phyloP scores from a whole-genome alignment of 2,329 filamentous ascomycete genomes.

The Lasiodiplodia citricola region DNA sequence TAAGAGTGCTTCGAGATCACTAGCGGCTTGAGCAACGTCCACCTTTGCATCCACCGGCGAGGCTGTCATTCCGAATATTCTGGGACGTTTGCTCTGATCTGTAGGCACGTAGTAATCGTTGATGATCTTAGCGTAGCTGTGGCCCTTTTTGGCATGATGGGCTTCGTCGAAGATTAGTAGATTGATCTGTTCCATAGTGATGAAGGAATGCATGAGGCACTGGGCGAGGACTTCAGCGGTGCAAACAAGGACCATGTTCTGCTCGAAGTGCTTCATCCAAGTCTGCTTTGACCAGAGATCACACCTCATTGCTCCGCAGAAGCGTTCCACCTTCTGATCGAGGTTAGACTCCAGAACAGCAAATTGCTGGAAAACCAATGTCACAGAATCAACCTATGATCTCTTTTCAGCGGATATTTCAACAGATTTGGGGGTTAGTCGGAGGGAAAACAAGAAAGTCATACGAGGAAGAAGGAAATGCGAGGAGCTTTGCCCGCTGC shows the following conservation, averaged over 20 bases:
- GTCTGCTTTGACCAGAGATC: conserved; percentile 66
- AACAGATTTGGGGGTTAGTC: neutral
- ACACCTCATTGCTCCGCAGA: conserved; percentile 72
- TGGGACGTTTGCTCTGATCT: conserved; percentile 62
- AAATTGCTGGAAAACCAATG: conserved; percentile 87
- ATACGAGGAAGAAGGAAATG: conserved; percentile 82
- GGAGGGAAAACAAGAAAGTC: neutral
- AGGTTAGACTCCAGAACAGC: conserved; percentile 82
- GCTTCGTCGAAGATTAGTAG: conserved; percentile 95
- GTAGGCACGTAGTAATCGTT: conserved; percentile 77
- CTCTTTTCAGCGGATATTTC: conserved; percentile 1
- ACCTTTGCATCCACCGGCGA: conserved; percentile 87
- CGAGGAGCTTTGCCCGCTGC: conserved; percentile 64
- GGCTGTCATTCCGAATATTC: conserved; percentile 94
- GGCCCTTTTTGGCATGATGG: conserved; percentile 93
- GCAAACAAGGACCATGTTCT: conserved; percentile 86
- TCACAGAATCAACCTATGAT: conserved; percentile 77
- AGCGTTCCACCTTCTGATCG: conserved; percentile 72
- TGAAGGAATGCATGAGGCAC: conserved; percentile 78
- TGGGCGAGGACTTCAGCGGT: conserved; percentile 86
- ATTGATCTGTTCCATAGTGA: conserved; percentile 83
- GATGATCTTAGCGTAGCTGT: conserved; percentile 86
- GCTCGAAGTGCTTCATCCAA: conserved; percentile 63
- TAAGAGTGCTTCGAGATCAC: conserved; percentile 75
- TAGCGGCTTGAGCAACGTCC: conserved; percentile 72